Percentiles rank a stretch among this genome's conserved stretches.
phyloP scores from a whole-genome alignment of 2,329 filamentous ascomycete species.

The Diaporthe capsici region DNA sequence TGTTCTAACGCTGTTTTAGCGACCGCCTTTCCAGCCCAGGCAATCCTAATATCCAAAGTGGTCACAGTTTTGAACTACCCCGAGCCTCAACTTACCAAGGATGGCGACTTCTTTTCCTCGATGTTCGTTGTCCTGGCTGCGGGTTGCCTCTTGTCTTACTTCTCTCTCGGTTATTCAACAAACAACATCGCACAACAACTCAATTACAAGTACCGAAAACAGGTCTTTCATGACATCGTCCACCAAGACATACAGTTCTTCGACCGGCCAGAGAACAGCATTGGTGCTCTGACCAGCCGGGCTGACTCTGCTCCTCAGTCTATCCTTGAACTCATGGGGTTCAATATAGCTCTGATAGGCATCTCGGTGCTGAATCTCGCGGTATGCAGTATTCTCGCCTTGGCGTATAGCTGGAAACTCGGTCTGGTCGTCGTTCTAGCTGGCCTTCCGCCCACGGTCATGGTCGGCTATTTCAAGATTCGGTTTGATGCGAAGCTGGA shows the following conservation, averaged over 20 bases:
- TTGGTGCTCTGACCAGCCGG: neutral
- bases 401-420: conserved; percentile 42
- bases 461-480: neutral
- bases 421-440: neutral
- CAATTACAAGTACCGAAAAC: neutral
- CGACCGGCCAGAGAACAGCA: neutral
- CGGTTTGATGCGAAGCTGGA: neutral
- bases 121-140: conserved; percentile 1
- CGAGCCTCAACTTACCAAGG: neutral
- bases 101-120: neutral
- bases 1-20: neutral
- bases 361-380: conserved; percentile 55
- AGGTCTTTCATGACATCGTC: neutral
- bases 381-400: conserved; percentile 57
- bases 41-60: conserved; percentile 3
- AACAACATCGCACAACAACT: conserved; percentile 3
- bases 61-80: neutral
- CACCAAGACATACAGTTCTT: conserved; percentile 6
- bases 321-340: conserved; percentile 59
- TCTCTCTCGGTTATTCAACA: neutral
- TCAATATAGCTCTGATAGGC: conserved; percentile 57
- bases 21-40: conserved; percentile 6
- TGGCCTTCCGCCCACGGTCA: neutral
- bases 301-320: conserved; percentile 51
- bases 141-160: neutral